Base-by-base conservation (phyloP, 345 rosid species). In the Atalantia buxifolia region DNA sequence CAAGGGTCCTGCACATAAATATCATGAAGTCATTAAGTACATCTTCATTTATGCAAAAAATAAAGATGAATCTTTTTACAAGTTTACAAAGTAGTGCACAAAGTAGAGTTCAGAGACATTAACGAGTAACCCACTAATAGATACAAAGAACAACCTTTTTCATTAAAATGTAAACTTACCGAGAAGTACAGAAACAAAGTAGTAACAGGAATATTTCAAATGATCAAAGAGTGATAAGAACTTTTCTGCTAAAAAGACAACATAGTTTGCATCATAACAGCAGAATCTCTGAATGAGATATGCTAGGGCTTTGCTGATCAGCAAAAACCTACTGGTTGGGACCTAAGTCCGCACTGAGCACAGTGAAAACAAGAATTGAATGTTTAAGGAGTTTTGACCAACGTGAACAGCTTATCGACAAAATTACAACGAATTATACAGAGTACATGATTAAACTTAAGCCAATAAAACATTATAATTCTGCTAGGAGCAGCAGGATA, bases 1-100 rank as follows among this genome's bases (percentile, higher is more conserved):
- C 99, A 96, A 85, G 99, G 99, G 86, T 96, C 99, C 99, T 96
- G 79, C 77, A 88, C n/a, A 33, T 53, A 57, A 78, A 73, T 25
- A 67, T 42, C 6, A 77, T 56, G 31, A 31, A 30, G 42, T 55
- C 66, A 59, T 72, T 19, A 6, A 57, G 12, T 13, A 33, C 9
- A 13, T 57, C 50, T 56, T 18, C 14, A 56, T 24, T 31, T 13
- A 59, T n/a, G 33, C 76, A 59, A 31, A 48, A 48, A 53, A 27
- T 2, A 28, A 35, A 33, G 31, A 72, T 6, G 8, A 16, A n/a
- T 56, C 31, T 67, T 18, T 50, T n/a, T 14, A 35, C 33, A 57
- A 28, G 56, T 69, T 69, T 13, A 14, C 33, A 50, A 50, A 28
- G 61, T 59, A 50, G 74, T n/a, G 53, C 24, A 35, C 30, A 1